Conservation (phyloP, 148 eudicot genomes). For the Rhododendron ferrugineum region DNA sequence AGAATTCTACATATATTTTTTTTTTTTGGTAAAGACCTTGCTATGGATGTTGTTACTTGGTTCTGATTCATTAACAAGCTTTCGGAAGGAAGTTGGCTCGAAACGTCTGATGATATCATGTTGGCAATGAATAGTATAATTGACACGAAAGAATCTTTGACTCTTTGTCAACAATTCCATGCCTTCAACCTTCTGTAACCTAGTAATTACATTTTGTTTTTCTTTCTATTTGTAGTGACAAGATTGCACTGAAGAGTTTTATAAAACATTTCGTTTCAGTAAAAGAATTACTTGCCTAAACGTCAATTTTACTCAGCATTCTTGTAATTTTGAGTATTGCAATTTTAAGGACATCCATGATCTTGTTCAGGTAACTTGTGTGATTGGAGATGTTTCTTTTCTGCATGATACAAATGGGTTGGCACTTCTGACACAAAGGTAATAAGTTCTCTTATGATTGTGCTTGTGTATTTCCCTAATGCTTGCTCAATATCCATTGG, state of each 20-base stretch:
- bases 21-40: neutral
- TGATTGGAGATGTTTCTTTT: conserved; percentile 90
- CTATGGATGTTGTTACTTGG: neutral
- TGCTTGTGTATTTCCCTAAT: neutral
- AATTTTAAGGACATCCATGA: conserved; percentile 5
- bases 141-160: neutral
- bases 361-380: conserved; percentile 59
- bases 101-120: neutral
- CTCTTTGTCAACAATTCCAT: neutral
- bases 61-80: neutral
- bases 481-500: neutral
- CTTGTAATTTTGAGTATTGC: neutral
- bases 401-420: conserved; percentile 96
- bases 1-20: neutral
- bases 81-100: neutral
- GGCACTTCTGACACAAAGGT: conserved; percentile 70
- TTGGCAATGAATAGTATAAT: neutral
- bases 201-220: neutral
- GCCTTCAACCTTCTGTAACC: neutral
- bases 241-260: neutral
- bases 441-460: neutral
- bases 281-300: neutral
- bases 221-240: neutral
- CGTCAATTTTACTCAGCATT: neutral
- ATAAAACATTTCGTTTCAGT: neutral